These are phyloP conservation scores for Coleophoma eucalyptorum DNA, from an alignment of 2,329 filamentous ascomycete species.

Conservation along the genomic window DNA sequence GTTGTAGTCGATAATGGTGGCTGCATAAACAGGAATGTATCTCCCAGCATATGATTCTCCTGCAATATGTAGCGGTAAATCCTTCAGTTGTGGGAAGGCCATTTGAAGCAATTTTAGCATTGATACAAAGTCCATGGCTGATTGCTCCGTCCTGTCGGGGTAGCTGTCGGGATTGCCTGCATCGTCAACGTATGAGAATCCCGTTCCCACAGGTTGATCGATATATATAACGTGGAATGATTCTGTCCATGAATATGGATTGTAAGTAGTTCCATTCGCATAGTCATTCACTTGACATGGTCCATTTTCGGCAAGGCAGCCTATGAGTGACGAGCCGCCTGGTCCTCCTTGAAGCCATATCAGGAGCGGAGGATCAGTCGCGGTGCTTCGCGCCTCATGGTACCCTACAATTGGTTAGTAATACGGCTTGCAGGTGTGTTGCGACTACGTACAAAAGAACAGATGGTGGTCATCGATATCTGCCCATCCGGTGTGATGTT, in stretches of 20 bases:
- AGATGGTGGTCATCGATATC: no score
- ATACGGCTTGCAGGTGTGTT: no score
- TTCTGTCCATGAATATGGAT: constrained; percentile 59
- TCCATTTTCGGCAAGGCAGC: constrained; percentile 55
- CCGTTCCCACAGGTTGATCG: constrained; percentile 34
- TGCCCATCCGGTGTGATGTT: no score
- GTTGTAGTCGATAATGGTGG: constrained; percentile 1
- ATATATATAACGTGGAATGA: constrained; percentile 44
- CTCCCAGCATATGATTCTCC: constrained; percentile 8
- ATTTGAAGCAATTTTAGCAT: constrained; percentile 50
- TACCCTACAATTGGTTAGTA: neutral
- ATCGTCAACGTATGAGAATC: neutral
- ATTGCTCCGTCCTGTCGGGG: constrained; percentile 44
- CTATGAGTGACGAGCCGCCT: constrained; percentile 55
- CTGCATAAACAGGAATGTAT: constrained; percentile 33
- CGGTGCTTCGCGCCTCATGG: neutral
- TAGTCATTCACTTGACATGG: constrained; percentile 31
- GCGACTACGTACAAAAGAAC: no score
- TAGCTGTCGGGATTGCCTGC: neutral
- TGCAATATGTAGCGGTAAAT: constrained; percentile 6
- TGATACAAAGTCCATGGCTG: constrained; percentile 56
- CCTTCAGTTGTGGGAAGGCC: constrained; percentile 40
- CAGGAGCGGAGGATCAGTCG: constrained; percentile 39
- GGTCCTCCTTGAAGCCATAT: constrained; percentile 64
- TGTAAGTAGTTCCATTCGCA: constrained; percentile 37